Conservation (phyloP, 352 stramenopile species). For the Phytophthora constricta region DNA sequence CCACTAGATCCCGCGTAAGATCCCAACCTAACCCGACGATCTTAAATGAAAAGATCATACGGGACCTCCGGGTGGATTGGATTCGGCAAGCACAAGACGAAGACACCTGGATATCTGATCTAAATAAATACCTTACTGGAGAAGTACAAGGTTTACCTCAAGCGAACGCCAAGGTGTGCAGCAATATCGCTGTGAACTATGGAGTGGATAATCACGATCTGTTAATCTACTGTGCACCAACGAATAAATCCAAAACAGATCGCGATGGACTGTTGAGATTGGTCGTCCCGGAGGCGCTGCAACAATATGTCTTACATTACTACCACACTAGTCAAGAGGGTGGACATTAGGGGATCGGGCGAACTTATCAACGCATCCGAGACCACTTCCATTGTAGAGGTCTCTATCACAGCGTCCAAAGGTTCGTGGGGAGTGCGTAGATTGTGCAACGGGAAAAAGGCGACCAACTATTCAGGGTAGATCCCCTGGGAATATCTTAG, state of each 20-base stretch:
- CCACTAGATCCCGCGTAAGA: background rate
- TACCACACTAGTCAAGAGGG: no score
- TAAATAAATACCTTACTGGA: slow-evolving; percentile 5
- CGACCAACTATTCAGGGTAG: no score
- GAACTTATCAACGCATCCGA: no score
- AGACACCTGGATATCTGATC: background rate
- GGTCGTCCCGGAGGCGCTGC: no score
- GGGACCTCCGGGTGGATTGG: background rate
- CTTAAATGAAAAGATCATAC: background rate
- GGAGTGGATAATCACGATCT: background rate
- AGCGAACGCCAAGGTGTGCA: background rate
- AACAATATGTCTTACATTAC: no score
- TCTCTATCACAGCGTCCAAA: no score
- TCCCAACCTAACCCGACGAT: background rate
- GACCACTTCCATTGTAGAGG: no score
- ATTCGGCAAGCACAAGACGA: slow-evolving; percentile 6
- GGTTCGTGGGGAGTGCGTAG: no score
- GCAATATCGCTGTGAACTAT: background rate
- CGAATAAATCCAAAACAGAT: background rate
- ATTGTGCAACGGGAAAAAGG: no score
- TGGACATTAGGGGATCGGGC: no score
- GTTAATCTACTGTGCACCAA: background rate
- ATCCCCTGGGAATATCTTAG: no score
- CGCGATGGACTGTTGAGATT: no score
- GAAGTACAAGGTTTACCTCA: background rate